Base-by-base conservation (phyloP, 2,329 filamentous ascomycete species). In the Cercospora sojina region DNA sequence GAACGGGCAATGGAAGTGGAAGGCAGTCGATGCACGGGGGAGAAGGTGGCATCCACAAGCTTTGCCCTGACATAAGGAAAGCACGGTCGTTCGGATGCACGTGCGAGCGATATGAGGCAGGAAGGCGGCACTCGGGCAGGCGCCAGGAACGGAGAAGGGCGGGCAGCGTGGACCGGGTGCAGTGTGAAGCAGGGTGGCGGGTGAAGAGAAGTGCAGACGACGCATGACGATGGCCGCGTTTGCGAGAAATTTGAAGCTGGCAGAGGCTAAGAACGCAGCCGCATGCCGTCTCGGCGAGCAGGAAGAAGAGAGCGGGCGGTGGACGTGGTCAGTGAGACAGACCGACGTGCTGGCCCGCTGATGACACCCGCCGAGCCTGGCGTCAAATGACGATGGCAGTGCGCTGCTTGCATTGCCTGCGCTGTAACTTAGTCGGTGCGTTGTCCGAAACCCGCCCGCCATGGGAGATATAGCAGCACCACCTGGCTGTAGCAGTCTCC, bases 21-120 rank as follows among this genome's bases (percentile, higher is more conserved):
- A 31, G 35, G 12, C 18, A 3, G 27, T 23, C 29, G 53, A 35
- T 32, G 53, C 27, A 35, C 53, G 53, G 31, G 12, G 31, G 18
- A 31, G 53, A 53, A 57, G 53, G 31, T 12, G 53, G 64, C 57
- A 65, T 51, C 13, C 43, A 51, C 63, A 65, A 62, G 59, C 43
- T 61, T 65, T 43, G 58, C 32, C 47, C 53, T 32, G 58, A 57
- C 58, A 47, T 29, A 55, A 55, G 61, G 60, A 41, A 63, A 56
- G 60, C 47, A 63, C 47, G 47, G 49, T 10, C 47, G 51, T 49
- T 13, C n/a, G 51, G 23, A 20, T 27, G 23, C 31, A 29, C 49
- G 60, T 47, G 58, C 35, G 53, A 13, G 53, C 20, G 58, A 49
- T 59, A 27, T 27, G 20, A 35, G 18, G 18, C 16, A 59, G 56